A percentile compares a stretch with the other conserved stretches of the same genome.
phyloP scores from a whole-genome alignment of 2,329 filamentous ascomycete genomes.

The Tothia fuscella region DNA sequence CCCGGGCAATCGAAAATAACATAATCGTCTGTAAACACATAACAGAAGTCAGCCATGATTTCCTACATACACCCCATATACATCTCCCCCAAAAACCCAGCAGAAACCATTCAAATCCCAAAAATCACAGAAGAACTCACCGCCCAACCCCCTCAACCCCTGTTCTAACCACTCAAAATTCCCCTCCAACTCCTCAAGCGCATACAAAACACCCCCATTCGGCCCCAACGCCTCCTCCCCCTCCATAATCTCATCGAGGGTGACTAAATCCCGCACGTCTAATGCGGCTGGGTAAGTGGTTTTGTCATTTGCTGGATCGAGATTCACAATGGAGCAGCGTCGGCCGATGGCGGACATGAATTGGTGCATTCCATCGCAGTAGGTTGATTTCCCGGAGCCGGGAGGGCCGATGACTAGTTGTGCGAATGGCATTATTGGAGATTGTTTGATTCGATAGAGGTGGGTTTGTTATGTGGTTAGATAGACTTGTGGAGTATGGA shows the following conservation, averaged over 20 bases:
- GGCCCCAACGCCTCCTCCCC: conserved; percentile 72
- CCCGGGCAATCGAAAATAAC: conserved; percentile 92
- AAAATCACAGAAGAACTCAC: conserved; percentile 24
- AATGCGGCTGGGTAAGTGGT: conserved; percentile 81
- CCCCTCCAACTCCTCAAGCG: conserved; percentile 85
- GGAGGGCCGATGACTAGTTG: conserved; percentile 90
- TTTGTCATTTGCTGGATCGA: conserved; percentile 92
- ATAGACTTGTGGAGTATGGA: no score
- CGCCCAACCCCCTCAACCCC: conserved; percentile 61
- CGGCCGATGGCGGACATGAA: conserved; percentile 93
- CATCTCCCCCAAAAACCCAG: no score
- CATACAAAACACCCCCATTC: conserved; percentile 86
- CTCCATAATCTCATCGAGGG: conserved; percentile 88
- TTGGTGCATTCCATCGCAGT: conserved; percentile 98
- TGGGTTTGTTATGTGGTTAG: no score
- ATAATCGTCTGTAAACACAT: conserved; percentile 74
- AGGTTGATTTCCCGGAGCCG: conserved; percentile 91
- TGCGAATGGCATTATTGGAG: conserved; percentile 40
- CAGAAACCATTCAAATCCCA: conserved; percentile 8
- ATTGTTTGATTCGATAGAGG: neutral
- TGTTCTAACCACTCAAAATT: conserved; percentile 89
- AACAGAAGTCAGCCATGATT: no score
- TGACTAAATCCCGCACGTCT: conserved; percentile 80
- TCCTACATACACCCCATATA: no score
- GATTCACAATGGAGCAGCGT: conserved; percentile 88